Evolutionary conservation across 2,329 filamentous ascomycete genomes (phyloP), one percentile per base, ranked within the genome.

Genomic region (Fusarium compactum): DNA sequence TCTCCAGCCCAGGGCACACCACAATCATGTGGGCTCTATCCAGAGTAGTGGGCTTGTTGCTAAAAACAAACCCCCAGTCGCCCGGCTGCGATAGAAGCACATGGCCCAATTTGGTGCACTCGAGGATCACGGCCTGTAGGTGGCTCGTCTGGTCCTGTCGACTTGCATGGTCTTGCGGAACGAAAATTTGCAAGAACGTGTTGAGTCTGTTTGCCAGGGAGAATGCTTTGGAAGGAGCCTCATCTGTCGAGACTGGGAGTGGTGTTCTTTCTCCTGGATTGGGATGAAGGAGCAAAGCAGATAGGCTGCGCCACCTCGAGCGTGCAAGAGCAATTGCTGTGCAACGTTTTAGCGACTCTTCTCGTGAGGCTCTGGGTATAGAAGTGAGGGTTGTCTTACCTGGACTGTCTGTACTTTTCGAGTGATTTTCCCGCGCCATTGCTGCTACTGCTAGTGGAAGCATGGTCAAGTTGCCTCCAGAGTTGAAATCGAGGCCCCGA

Each of bases 201-300:
- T 79, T 78, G 5, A 84, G 74, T 6, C 77, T 75, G 6, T 65
- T 57, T 8, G 79, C 76, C 7, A 85, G 73, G 12, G 72, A 60
- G 2, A 71, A 62, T 3, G 80, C 80, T 58, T 80, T 77, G 6
- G 74, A 74, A 2, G 76, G 73, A 46, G 78, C 71, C 11, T 73
- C 67, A 16, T 77, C 70, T 14, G 78, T 72, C 15, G 77, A 70
- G 0, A 77, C 74, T 0, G 70, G 69, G 10, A 84, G 74, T 3
- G 80, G 67, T 3, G 78, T 80, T 8, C 81, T 76, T 51, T 81
- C 77, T 58, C 74, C 78, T 30, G 80, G 80, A 24, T 58, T 68
- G 1, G 81, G 77, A 58, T 83, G 80, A 16, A 84, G 79, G 12
- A 85, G 75, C 59, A 82, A 82, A 15, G 79, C 78, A 7, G 82